Evolutionary conservation across 1,139 yeast genomes (phyloP).

Genomic region (Kazachstania sp.): DNA sequence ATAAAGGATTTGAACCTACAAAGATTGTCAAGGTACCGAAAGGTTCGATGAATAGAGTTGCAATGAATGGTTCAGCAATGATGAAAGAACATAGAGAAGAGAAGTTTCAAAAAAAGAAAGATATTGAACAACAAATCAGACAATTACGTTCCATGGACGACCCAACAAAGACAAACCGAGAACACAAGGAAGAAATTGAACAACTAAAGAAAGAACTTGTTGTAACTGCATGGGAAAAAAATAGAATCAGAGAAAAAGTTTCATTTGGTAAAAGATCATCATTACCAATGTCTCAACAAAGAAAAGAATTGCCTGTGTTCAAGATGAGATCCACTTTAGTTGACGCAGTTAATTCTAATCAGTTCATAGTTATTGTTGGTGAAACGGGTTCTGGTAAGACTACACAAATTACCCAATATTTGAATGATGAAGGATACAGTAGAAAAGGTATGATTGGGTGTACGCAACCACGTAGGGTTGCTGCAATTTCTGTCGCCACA

Average conservation of each 20-base stretch:
- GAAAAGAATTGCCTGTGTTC: conserved; percentile 72
- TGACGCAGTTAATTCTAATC: conserved; percentile 54
- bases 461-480: conserved; percentile 94
- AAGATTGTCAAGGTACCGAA: conserved; percentile 61
- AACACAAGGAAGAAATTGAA: conserved; percentile 12
- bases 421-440: conserved; percentile 75
- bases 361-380: conserved; percentile 82
- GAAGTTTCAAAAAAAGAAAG: conserved; percentile 43
- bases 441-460: conserved; percentile 60
- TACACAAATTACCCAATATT: conserved; percentile 85
- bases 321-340: conserved; percentile 54
- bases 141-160: conserved; percentile 34
- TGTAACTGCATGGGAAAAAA: conserved; percentile 45
- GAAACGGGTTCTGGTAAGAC: conserved; percentile 98
- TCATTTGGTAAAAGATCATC: conserved; percentile 49
- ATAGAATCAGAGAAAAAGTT: conserved; percentile 33
- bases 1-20: conserved; percentile 44
- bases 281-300: conserved; percentile 49
- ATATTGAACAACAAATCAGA: conserved; percentile 32
- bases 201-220: conserved; percentile 27
- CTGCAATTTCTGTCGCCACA: conserved; percentile 87
- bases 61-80: conserved; percentile 63
- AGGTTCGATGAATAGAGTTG: conserved; percentile 71
- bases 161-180: conserved; percentile 31
- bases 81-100: conserved; percentile 60